Conservation (phyloP, 257 asterid species). For the Ajuga chamaepitys region DNA sequence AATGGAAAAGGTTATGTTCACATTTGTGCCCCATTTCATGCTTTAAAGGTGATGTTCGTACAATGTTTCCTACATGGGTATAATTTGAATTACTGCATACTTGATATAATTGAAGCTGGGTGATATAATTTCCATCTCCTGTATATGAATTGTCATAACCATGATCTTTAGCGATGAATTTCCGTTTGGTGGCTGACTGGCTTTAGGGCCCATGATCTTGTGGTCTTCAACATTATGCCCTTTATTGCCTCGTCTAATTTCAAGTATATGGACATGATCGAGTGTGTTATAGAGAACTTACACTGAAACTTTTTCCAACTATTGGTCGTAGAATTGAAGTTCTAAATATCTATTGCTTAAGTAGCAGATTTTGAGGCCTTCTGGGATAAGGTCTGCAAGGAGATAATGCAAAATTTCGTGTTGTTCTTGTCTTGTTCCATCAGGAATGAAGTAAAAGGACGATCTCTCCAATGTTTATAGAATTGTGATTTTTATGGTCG, state of each 20-base stretch:
- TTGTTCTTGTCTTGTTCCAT: constrained; percentile 1
- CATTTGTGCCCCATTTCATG: not conserved
- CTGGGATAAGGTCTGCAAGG: not conserved
- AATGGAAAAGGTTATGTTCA: not conserved
- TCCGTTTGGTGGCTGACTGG: not conserved
- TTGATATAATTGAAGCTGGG: not conserved
- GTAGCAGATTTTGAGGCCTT: not conserved
- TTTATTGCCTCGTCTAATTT: not conserved
- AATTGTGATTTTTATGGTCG: not conserved
- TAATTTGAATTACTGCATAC: not conserved
- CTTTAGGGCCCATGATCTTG: not conserved
- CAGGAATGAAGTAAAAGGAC: not conserved
- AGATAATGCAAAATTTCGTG: not conserved
- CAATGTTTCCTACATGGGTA: not conserved
- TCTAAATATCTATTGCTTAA: not conserved
- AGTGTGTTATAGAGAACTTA: not conserved
- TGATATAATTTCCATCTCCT: not conserved
- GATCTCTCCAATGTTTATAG: not conserved
- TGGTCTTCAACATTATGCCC: not conserved
- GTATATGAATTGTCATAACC: not conserved
- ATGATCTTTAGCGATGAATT: too few species aligned
- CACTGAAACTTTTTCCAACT: not conserved
- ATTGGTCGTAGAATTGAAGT: not conserved
- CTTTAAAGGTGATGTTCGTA: not conserved
- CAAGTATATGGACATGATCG: not conserved